Percentiles rank a stretch among this genome's conserved stretches.
These are phyloP conservation scores for Trypanosoma scelopori DNA, from an alignment of 208 protist genomes.

Conservation along the genomic window DNA sequence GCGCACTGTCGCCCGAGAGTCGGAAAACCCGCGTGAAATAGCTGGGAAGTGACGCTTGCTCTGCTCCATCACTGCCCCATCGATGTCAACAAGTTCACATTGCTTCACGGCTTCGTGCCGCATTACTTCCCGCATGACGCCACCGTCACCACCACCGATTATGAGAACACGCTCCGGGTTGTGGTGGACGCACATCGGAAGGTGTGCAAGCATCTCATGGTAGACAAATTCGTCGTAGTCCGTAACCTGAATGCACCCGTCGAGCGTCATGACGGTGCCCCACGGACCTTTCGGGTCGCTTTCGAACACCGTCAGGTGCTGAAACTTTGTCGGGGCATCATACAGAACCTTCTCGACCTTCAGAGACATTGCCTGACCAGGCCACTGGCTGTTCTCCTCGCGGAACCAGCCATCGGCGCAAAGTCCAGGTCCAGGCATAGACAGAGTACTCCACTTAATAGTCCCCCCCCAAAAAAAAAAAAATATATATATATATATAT, in stretches of 20 bases:
- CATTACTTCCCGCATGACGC: slow-evolving; percentile 96
- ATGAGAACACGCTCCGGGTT: slow-evolving; percentile 94
- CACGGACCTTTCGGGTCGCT: slow-evolving; percentile 84
- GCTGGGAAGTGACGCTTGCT: slow-evolving; percentile 87
- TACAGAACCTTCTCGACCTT: slow-evolving; percentile 90
- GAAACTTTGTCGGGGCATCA: slow-evolving; percentile 77
- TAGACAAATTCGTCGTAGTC: slow-evolving; percentile 98
- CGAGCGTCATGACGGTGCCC: slow-evolving; percentile 96
- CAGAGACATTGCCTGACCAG: slow-evolving; percentile 83
- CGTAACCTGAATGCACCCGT: slow-evolving; percentile 96
- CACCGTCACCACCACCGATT: slow-evolving; percentile 98
- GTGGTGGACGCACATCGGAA: slow-evolving; percentile 90
- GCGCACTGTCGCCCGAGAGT: slow-evolving; percentile 68
- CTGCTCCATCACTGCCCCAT: slow-evolving; percentile 87
- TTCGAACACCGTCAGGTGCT: slow-evolving; percentile 90
- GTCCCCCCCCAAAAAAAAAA: slow-evolving; percentile 31
- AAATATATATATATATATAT: too few species aligned
- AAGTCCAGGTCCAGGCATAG: slow-evolving; percentile 74
- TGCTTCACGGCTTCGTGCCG: slow-evolving; percentile 91
- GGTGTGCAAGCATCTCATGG: slow-evolving; percentile 98
- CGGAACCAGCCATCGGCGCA: slow-evolving; percentile 89
- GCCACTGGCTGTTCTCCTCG: slow-evolving; percentile 88
- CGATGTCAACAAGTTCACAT: slow-evolving; percentile 97
- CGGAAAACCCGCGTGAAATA: slow-evolving; percentile 65
- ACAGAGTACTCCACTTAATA: slow-evolving; percentile 6